phyloP scores from a whole-genome alignment of 2,329 filamentous ascomycete species.

The Diaporthe ilicicola region DNA sequence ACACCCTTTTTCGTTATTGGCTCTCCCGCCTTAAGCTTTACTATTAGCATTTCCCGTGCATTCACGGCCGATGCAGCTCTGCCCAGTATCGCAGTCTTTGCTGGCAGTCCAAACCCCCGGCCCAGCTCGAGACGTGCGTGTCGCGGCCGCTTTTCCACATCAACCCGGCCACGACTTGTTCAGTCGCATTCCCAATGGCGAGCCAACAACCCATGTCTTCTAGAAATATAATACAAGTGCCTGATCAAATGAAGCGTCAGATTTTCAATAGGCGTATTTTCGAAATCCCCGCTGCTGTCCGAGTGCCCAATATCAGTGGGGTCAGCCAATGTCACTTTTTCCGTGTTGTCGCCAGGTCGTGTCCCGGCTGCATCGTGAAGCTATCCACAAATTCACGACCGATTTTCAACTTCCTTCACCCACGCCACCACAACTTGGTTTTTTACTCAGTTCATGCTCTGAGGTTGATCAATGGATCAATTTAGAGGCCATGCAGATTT shows the following conservation, averaged over 20 bases:
- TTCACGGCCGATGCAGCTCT: conserved; percentile 15
- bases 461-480: conserved; percentile 22
- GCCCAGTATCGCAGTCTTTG: not conserved
- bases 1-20: conserved; percentile 28
- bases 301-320: conserved; percentile 26
- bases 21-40: not conserved
- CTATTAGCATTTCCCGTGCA: conserved; percentile 9
- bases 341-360: conserved; percentile 23
- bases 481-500: conserved; percentile 24
- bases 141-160: conserved; percentile 12
- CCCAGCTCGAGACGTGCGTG: conserved; percentile 13
- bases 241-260: conserved; percentile 3
- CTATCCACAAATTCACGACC: conserved; percentile 31
- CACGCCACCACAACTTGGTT: conserved; percentile 25
- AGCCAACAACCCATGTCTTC: conserved; percentile 32
- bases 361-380: conserved; percentile 30
- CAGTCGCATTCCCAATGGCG: conserved; percentile 31
- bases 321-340: conserved; percentile 29
- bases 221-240: not conserved
- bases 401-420: conserved; percentile 15
- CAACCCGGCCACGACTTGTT: conserved; percentile 9
- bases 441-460: conserved; percentile 15
- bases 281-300: not conserved
- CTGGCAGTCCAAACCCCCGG: not conserved
- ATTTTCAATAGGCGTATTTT: not conserved